Evolutionary conservation across 805 yeast genomes (phyloP).

Genomic region (Yarrowia sp.): DNA sequence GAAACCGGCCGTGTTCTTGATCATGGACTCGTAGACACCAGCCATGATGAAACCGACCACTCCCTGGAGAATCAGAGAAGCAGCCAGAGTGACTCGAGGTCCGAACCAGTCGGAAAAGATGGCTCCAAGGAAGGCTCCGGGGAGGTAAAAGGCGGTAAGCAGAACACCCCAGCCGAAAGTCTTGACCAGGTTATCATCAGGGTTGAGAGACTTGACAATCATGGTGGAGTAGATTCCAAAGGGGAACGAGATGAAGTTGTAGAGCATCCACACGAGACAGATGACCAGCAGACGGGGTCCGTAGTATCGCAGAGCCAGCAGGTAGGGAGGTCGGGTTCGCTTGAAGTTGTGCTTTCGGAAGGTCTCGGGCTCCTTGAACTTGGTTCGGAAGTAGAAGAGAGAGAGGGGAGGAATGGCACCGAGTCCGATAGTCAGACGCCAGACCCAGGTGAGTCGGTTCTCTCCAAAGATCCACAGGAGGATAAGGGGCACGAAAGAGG

Average conservation of each 20-base stretch:
- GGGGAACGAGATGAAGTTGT: slow-evolving; percentile 84
- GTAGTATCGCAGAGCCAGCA: slow-evolving; percentile 70
- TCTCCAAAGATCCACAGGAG: slow-evolving; percentile 76
- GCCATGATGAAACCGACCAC: slow-evolving; percentile 82
- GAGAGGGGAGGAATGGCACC: slow-evolving; percentile 87
- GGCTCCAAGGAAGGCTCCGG: slow-evolving; percentile 91
- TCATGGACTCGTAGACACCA: slow-evolving; percentile 56
- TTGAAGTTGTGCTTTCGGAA: slow-evolving; percentile 71
- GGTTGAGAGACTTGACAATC: slow-evolving; percentile 61
- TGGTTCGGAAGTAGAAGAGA: slow-evolving; percentile 72
- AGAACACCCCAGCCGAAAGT: slow-evolving; percentile 93
- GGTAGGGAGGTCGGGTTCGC: slow-evolving; percentile 60
- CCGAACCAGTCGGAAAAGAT: slow-evolving; percentile 80
- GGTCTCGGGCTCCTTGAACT: slow-evolving; percentile 68
- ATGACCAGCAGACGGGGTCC: slow-evolving; percentile 75
- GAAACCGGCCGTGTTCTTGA: slow-evolving; percentile 67
- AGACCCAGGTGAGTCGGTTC: slow-evolving; percentile 71
- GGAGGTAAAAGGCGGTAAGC: slow-evolving; percentile 80
- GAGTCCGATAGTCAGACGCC: slow-evolving; percentile 88
- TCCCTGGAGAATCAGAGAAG: slow-evolving; percentile 73
- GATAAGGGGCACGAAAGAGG: slow-evolving; percentile 84
- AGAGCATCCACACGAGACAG: slow-evolving; percentile 82
- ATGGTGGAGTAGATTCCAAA: slow-evolving; percentile 80
- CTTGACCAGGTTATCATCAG: slow-evolving; percentile 60
- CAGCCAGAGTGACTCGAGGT: slow-evolving; percentile 73